Conservation (phyloP, 2,329 filamentous ascomycete genomes). For the Colletotrichum ledebouriae region DNA sequence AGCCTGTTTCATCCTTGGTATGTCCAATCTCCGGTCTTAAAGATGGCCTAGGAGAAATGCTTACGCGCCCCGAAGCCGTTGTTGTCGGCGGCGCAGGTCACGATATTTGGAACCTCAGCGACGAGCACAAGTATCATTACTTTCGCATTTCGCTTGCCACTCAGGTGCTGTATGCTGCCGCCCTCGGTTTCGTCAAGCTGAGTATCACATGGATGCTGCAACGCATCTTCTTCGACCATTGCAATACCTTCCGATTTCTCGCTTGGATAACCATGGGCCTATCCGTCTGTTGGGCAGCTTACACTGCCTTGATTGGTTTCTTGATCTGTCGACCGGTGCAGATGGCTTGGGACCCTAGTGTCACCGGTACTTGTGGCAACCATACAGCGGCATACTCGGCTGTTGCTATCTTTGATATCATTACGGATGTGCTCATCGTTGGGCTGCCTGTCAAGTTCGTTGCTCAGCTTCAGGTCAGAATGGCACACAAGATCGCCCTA, state of each 20-base stretch:
- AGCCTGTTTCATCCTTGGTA: constrained; percentile 15
- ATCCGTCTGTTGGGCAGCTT: constrained; percentile 15
- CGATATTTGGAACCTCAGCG: constrained; percentile 7
- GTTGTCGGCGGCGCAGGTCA: constrained; percentile 20
- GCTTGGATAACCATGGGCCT: constrained; percentile 15
- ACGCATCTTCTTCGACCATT: constrained; percentile 22
- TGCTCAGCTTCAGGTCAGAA: constrained; percentile 37
- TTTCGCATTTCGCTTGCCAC: constrained; percentile 3
- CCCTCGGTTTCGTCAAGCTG: constrained; percentile 17
- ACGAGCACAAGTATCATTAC: constrained; percentile 5
- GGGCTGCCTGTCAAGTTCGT: constrained; percentile 40
- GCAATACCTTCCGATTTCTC: neutral
- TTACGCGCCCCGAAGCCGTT: neutral
- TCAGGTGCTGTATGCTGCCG: constrained; percentile 21
- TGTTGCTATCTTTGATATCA: constrained; percentile 44
- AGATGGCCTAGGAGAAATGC: too few relatives aligned
- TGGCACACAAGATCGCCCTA: constrained; percentile 39
- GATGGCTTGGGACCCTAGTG: constrained; percentile 47
- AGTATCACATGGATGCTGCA: constrained; percentile 23
- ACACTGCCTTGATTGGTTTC: constrained; percentile 23
- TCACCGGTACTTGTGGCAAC: too few relatives aligned
- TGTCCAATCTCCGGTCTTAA: neutral
- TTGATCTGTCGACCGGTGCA: constrained; percentile 54
- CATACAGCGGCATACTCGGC: neutral
- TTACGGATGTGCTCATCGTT: constrained; percentile 44